phyloP scores from a whole-genome alignment of 371 early-diverging fungal species.

The Coemansia sp. region DNA sequence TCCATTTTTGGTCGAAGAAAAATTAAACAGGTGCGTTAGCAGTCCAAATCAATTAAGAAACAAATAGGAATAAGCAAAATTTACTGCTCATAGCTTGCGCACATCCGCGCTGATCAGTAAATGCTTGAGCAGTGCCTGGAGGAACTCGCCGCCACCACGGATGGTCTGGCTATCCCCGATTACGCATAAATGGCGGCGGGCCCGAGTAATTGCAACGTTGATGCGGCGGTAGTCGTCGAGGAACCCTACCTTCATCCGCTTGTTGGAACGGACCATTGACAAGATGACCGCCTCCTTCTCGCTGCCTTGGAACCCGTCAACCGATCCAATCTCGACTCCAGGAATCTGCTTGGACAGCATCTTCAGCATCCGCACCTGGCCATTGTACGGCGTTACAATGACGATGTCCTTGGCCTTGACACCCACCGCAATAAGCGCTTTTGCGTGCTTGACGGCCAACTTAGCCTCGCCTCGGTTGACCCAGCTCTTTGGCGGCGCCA shows the following conservation, averaged over 20 bases:
- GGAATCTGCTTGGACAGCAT: conserved; percentile 55
- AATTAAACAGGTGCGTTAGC: too few relatives aligned
- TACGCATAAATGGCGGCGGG: conserved; percentile 84
- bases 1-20: too few relatives aligned
- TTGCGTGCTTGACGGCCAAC: conserved; percentile 63
- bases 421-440: conserved; percentile 61
- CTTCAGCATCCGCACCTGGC: conserved; percentile 62
- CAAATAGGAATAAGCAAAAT: too few relatives aligned
- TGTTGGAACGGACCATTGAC: conserved; percentile 83
- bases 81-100: background rate
- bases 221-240: conserved; percentile 81
- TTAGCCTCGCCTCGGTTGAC: conserved; percentile 77
- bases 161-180: conserved; percentile 71
- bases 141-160: conserved; percentile 1
- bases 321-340: conserved; percentile 76
- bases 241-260: conserved; percentile 82
- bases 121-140: conserved; percentile 4
- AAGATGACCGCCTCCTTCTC: conserved; percentile 93
- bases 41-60: too few relatives aligned
- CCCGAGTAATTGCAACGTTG: conserved; percentile 94
- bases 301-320: conserved; percentile 97
- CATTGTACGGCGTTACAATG: conserved; percentile 86
- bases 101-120: background rate
- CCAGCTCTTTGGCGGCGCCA: background rate
- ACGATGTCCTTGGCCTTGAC: conserved; percentile 67